phyloP scores from a whole-genome alignment of 73 alveolate species.

The Paramecium biaurelia region DNA sequence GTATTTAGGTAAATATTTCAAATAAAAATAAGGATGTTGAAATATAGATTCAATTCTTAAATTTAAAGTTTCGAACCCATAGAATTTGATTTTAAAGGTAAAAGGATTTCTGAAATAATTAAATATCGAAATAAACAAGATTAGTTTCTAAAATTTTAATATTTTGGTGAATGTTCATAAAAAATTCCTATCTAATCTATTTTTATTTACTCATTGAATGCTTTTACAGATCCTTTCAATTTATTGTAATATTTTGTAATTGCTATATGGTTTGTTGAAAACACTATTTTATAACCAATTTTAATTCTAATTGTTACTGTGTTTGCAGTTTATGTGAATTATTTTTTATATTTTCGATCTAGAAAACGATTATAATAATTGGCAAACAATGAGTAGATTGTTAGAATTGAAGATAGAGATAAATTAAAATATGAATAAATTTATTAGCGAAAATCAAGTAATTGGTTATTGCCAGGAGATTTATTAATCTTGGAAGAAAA shows the following conservation, averaged over 20 bases:
- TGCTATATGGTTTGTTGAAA: constrained; percentile 10
- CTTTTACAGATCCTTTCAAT: neutral
- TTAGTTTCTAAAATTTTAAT: neutral
- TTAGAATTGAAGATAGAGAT: neutral
- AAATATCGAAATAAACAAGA: neutral
- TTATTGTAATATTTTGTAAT: neutral
- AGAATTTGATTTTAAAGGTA: neutral
- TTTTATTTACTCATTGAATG: neutral
- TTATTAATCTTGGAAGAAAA: neutral
- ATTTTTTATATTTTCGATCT: neutral
- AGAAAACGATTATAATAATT: neutral
- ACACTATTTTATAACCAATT: neutral
- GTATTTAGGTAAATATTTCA: neutral
- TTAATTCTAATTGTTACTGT: neutral
- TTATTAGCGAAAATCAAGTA: too few species aligned
- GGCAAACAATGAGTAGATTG: neutral
- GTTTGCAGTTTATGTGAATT: neutral
- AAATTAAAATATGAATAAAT: neutral
- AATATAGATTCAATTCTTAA: neutral
- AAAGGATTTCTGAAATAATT: neutral
- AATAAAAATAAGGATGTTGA: neutral
- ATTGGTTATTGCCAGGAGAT: constrained; percentile 3
- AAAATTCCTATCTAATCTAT: neutral
- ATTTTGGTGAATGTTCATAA: neutral
- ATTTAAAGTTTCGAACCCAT: neutral